Evolutionary conservation across 225 moss, liverwort and hornwort genomes (phyloP).

Genomic region (Thuidium tamariscinum): DNA sequence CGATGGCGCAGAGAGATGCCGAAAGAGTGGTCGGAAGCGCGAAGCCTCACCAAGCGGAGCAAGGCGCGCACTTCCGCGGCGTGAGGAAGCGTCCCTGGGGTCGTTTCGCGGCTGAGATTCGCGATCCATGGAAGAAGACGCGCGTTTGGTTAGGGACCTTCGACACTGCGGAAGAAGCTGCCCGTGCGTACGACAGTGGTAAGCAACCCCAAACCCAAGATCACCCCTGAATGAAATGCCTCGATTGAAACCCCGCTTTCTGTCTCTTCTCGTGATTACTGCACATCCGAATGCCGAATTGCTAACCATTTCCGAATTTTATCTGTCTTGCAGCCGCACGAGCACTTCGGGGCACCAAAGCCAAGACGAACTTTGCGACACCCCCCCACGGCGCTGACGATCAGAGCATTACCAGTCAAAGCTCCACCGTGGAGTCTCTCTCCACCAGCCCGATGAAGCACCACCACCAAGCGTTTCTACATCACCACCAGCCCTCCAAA

Average conservation of each 20-base stretch:
- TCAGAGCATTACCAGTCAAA: constrained; percentile 83
- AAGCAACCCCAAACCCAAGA: background rate
- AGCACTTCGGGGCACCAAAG: constrained; percentile 71
- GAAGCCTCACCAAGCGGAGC: constrained; percentile 61
- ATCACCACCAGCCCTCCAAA: constrained; percentile 3
- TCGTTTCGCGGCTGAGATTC: constrained; percentile 93
- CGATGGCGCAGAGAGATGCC: constrained; percentile 63
- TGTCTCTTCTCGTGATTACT: background rate
- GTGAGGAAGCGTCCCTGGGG: constrained; percentile 96
- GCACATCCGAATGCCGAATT: background rate
- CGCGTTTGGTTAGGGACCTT: constrained; percentile 95
- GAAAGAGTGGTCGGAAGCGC: constrained; percentile 31
- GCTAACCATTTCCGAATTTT: background rate
- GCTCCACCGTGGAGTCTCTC: constrained; percentile 74
- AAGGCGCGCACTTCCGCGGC: constrained; percentile 71
- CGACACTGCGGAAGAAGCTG: constrained; percentile 89
- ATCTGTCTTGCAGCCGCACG: constrained; percentile 37
- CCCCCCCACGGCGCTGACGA: constrained; percentile 47
- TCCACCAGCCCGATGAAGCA: constrained; percentile 42
- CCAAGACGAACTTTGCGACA: constrained; percentile 74
- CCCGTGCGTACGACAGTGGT: constrained; percentile 70
- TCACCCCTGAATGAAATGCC: background rate
- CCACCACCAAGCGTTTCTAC: background rate
- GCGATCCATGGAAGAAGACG: constrained; percentile 99
- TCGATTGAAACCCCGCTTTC: background rate